These are phyloP conservation scores for Meyerozyma sp. DNA, from an alignment of 1,139 yeast genomes.

Conservation along the genomic window DNA sequence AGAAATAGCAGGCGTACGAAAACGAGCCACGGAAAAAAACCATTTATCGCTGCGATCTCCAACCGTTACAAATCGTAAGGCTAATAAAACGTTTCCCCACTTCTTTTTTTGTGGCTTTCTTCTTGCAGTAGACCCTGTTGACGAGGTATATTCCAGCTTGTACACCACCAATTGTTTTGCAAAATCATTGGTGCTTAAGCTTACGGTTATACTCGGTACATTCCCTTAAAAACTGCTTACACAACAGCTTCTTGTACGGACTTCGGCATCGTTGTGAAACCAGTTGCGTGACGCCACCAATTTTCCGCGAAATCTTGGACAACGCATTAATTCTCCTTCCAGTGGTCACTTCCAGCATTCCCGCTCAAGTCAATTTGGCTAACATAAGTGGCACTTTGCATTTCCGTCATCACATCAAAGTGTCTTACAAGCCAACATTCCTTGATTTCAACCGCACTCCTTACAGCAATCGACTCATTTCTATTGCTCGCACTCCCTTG, in stretches of 20 bases:
- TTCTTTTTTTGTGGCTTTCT: background rate
- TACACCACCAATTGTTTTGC: background rate
- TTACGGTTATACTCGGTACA: too few relatives aligned
- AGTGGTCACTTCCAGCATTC: background rate
- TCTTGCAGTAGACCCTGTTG: background rate
- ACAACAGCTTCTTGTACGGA: background rate
- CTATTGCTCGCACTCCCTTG: background rate
- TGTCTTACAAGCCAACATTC: background rate
- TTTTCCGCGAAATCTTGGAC: slow-evolving; percentile 1
- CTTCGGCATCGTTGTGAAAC: background rate
- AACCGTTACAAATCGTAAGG: background rate
- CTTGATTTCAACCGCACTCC: background rate
- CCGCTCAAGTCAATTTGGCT: background rate
- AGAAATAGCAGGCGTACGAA: background rate
- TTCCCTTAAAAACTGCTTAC: too few relatives aligned
- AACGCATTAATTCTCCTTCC: background rate
- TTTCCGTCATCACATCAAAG: background rate
- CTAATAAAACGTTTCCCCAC: background rate
- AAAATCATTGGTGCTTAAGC: background rate
- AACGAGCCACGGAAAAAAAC: background rate
- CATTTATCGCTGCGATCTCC: background rate
- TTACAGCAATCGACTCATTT: background rate
- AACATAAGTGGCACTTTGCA: background rate
- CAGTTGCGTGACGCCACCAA: slow-evolving; percentile 1
- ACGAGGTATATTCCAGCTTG: background rate